A percentile compares a stretch with the other conserved stretches of the same genome.
Conservation (phyloP, 495 filamentous ascomycete species). For the Penicillium dipodomyicola region DNA sequence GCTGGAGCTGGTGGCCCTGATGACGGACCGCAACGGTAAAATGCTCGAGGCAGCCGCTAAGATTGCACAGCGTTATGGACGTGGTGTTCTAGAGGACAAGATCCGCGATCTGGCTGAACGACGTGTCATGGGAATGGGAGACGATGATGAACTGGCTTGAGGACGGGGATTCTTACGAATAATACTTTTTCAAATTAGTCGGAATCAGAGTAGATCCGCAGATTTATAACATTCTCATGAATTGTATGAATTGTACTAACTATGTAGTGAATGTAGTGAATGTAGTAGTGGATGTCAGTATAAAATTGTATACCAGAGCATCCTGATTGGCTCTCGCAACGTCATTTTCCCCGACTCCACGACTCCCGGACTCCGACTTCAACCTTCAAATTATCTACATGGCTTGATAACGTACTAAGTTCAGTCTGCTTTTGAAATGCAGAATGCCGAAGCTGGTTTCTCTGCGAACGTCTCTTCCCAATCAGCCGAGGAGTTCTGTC, state of each 20-base stretch:
- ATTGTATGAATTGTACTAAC: background rate
- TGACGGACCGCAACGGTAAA: slow-evolving; percentile 74
- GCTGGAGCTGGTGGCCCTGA: slow-evolving; percentile 75
- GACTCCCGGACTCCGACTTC: slow-evolving; percentile 9
- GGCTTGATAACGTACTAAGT: slow-evolving; percentile 16
- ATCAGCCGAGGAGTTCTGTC: slow-evolving; percentile 7
- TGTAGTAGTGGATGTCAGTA: background rate
- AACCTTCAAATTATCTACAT: slow-evolving; percentile 8
- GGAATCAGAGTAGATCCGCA: background rate
- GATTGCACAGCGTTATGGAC: slow-evolving; percentile 75
- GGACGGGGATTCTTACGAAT: background rate
- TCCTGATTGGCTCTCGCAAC: slow-evolving; percentile 23
- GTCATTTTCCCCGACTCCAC: slow-evolving; percentile 11
- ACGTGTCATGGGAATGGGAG: slow-evolving; percentile 55
- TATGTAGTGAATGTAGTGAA: background rate
- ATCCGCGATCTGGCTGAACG: slow-evolving; percentile 74
- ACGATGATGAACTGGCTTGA: slow-evolving; percentile 50
- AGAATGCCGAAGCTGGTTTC: slow-evolving; percentile 40
- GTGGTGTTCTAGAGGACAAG: slow-evolving; percentile 77
- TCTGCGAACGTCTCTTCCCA: slow-evolving; percentile 14
- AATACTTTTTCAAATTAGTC: background rate
- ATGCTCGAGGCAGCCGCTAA: slow-evolving; percentile 85
- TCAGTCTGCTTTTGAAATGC: slow-evolving; percentile 7
- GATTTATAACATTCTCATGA: background rate
- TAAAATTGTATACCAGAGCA: slow-evolving; percentile 19